Conservation (phyloP, 768 basidiomycete species). For the Tubosaeta sp. region DNA sequence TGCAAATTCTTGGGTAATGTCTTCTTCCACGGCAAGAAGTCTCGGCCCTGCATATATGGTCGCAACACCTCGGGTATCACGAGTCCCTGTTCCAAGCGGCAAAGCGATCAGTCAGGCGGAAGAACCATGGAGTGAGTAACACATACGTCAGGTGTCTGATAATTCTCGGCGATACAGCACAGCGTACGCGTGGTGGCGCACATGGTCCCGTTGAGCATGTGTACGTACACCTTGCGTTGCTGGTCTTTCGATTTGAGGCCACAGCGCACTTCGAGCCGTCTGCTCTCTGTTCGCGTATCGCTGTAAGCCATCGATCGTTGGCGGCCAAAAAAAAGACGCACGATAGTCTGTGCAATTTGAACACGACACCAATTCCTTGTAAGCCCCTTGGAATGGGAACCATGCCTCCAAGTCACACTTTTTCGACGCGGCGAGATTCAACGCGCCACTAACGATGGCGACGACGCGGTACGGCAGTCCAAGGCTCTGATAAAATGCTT, state of each 20-base stretch:
- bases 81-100: conserved; percentile 59
- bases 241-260: conserved; percentile 91
- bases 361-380: conserved; percentile 97
- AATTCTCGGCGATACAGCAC: conserved; percentile 98
- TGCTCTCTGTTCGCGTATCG: conserved; percentile 58
- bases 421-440: conserved; percentile 95
- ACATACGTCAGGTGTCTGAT: conserved; percentile 88
- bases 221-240: conserved; percentile 88
- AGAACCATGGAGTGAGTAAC: not conserved
- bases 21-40: conserved; percentile 82
- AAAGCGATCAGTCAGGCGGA: not conserved
- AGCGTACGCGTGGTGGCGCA: conserved; percentile 96
- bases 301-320: not conserved
- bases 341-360: conserved; percentile 99
- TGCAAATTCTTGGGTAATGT: conserved; percentile 75
- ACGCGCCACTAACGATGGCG: conserved; percentile 90
- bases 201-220: conserved; percentile 98
- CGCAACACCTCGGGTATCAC: conserved; percentile 84
- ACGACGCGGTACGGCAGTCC: conserved; percentile 90
- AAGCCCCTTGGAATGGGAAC: conserved; percentile 96
- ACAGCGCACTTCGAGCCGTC: conserved; percentile 89
- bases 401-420: conserved; percentile 98
- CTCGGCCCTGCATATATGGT: conserved; percentile 94
- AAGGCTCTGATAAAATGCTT: conserved; percentile 95
- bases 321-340: conserved; percentile 40